These are phyloP conservation scores for Corymbia maculata DNA, from an alignment of 345 rosid species.

Conservation along the genomic window DNA sequence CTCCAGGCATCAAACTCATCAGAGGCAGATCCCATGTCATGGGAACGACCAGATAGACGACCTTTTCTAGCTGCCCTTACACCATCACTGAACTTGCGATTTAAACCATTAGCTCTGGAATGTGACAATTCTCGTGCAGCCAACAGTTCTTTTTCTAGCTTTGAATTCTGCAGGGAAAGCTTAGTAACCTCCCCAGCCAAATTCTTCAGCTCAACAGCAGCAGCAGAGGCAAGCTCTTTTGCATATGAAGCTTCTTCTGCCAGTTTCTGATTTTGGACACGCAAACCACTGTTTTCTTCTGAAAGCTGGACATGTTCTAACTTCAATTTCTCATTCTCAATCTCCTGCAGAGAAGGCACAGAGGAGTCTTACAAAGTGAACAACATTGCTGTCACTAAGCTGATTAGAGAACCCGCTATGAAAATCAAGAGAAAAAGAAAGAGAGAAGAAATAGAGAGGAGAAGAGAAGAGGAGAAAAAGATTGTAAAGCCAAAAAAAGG, in stretches of 20 bases:
- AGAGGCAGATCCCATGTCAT: conserved; percentile 31
- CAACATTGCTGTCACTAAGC: no score
- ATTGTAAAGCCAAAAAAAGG: no score
- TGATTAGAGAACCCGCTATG: no score
- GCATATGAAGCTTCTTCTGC: conserved; percentile 98
- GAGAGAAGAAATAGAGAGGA: no score
- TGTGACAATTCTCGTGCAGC: conserved; percentile 66
- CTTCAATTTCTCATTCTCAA: conserved; percentile 79
- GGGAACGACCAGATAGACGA: conserved; percentile 55
- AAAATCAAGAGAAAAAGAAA: no score
- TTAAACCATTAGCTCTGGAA: conserved; percentile 64
- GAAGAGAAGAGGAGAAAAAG: no score
- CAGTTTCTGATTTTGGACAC: conserved; percentile 79
- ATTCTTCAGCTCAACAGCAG: conserved; percentile 96
- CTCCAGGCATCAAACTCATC: conserved; percentile 81
- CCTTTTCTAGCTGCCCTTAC: conserved; percentile 66
- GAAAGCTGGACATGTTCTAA: conserved; percentile 71
- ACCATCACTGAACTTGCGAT: conserved; percentile 61
- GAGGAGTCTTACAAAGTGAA: background rate
- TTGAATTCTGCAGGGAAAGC: conserved; percentile 70
- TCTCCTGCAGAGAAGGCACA: conserved; percentile 31
- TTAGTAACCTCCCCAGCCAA: conserved; percentile 92
- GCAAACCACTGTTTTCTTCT: conserved; percentile 86
- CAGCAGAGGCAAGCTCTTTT: conserved; percentile 96
- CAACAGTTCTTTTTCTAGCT: conserved; percentile 69